Conservation (phyloP, 2,329 filamentous ascomycete species). For the Pestalotiopsis sp. region DNA sequence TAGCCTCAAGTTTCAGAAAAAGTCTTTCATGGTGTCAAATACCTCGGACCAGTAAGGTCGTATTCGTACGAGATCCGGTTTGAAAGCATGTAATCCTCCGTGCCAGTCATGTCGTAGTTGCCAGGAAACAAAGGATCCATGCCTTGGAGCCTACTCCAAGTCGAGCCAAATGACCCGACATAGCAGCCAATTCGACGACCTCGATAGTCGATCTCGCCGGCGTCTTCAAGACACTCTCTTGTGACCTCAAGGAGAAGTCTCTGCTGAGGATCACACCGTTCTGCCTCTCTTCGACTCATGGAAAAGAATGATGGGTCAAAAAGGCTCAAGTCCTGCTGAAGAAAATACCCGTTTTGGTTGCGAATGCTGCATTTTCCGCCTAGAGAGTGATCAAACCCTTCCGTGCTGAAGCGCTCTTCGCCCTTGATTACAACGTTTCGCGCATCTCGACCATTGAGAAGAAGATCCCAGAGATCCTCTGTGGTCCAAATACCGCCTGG, state of each 20-base stretch:
- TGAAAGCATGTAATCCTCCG: slow-evolving; percentile 28
- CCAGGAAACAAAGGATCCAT: slow-evolving; percentile 24
- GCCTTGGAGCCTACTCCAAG: slow-evolving; percentile 30
- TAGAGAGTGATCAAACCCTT: neutral
- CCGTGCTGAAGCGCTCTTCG: neutral
- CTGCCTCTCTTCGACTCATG: slow-evolving; percentile 28
- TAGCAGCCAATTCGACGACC: slow-evolving; percentile 36
- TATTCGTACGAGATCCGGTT: slow-evolving; percentile 25
- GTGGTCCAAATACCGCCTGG: slow-evolving; percentile 25
- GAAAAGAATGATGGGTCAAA: slow-evolving; percentile 32
- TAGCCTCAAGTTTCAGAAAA: too few relatives aligned
- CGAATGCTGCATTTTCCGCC: neutral
- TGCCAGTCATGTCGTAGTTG: slow-evolving; percentile 25
- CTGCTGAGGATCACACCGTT: slow-evolving; percentile 37
- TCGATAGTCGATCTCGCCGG: slow-evolving; percentile 31
- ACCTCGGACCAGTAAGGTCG: slow-evolving; percentile 10
- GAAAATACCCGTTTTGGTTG: slow-evolving; percentile 30
- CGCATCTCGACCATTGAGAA: neutral
- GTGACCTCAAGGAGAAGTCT: slow-evolving; percentile 37
- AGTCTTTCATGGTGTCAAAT: too few relatives aligned
- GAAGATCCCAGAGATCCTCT: slow-evolving; percentile 26
- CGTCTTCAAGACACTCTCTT: slow-evolving; percentile 36
- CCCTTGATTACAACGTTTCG: neutral
- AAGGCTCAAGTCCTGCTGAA: slow-evolving; percentile 28
- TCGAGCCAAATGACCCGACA: slow-evolving; percentile 36